These are phyloP conservation scores for Lactarius tabidus DNA, from an alignment of 768 basidiomycete genomes.

Conservation along the genomic window DNA sequence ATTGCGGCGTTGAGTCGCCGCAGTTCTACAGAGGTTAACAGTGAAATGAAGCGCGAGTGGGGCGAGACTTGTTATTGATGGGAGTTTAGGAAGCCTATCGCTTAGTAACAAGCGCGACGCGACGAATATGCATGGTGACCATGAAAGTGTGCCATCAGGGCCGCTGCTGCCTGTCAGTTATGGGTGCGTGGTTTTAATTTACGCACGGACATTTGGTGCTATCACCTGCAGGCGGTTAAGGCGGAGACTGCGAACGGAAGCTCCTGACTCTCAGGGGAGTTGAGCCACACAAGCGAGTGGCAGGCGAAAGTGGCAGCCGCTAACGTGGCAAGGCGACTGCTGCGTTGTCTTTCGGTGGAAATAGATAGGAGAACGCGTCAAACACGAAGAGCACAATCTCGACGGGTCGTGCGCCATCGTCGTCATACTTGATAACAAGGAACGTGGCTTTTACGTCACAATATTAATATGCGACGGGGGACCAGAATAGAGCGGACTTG, in stretches of 20 bases:
- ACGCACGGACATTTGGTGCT: constrained; percentile 23
- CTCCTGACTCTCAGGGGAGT: constrained; percentile 23
- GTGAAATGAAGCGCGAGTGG: constrained; percentile 21
- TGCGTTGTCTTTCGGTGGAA: constrained; percentile 11
- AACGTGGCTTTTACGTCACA: constrained; percentile 24
- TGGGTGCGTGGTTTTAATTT: constrained; percentile 23
- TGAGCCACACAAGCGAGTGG: constrained; percentile 12
- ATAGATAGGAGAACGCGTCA: constrained; percentile 20
- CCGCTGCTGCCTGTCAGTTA: constrained; percentile 16
- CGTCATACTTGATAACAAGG: constrained; percentile 21
- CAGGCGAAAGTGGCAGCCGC: constrained; percentile 4
- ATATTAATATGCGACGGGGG: constrained; percentile 15
- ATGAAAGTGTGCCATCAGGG: constrained; percentile 22
- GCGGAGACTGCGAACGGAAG: constrained; percentile 7
- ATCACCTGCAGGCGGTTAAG: constrained; percentile 23
- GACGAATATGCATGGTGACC: constrained; percentile 22
- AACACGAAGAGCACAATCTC: constrained; percentile 14
- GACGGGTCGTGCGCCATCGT: constrained; percentile 9
- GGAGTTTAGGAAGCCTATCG: constrained; percentile 11
- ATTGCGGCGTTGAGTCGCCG: constrained; percentile 19
- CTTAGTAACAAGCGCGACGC: constrained; percentile 25
- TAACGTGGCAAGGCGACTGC: constrained; percentile 1
- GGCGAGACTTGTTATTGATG: constrained; percentile 6
- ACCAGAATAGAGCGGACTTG: constrained; percentile 22
- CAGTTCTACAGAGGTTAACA: constrained; percentile 7